Evolutionary conservation across 768 basidiomycete species (phyloP), one percentile per base, ranked within the genome.

Genomic region (Boletales sp.): DNA sequence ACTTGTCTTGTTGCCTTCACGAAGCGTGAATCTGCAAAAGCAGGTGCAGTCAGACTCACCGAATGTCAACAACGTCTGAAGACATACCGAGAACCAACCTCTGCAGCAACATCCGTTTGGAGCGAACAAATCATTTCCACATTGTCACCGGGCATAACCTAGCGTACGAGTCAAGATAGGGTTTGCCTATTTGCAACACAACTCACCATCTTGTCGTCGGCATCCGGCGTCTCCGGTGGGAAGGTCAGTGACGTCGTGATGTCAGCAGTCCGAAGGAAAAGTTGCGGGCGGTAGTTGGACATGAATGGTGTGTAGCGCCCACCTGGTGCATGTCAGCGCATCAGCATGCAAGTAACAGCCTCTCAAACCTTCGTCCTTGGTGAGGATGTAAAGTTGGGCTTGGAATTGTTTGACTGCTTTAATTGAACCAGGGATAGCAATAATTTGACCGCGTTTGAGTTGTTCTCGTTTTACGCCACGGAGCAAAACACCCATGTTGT

Each of bases 121-220:
- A 97, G 79, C 25, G 80, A 74, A 65, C 90, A 91, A 48, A 90
- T 77, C 76, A 98, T 85, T 72, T 96, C 94, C 47, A 98, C 86
- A 62, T 95, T 95, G 74, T 98, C 95, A 54, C 95, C 95, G 43
- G 95, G 95, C 91, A 96, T 94, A 58, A 97, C 84, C 84, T 89
- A 59, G 40, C 53, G 31, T 28, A 21, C 41, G 47, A 46, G 41
- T 54, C 28, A 30, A 41, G 25, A 56, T 17, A 8, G 39, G 13
- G 14, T 2, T 46, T 48, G 10, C 38, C 1, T 15, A 37, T 48
- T 5, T 50, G 40, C 17, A 19, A 52, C 10, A 28, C 25, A 25
- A 61, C 72, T 21, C 42, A 86, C 92, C 87, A 95, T 94, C 71
- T 91, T 94, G 62, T 93, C 89, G 47, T 81, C 79, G 15, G 89